phyloP scores from a whole-genome alignment of 108 stramenopile genomes.

The Cyclotella cryptica region DNA sequence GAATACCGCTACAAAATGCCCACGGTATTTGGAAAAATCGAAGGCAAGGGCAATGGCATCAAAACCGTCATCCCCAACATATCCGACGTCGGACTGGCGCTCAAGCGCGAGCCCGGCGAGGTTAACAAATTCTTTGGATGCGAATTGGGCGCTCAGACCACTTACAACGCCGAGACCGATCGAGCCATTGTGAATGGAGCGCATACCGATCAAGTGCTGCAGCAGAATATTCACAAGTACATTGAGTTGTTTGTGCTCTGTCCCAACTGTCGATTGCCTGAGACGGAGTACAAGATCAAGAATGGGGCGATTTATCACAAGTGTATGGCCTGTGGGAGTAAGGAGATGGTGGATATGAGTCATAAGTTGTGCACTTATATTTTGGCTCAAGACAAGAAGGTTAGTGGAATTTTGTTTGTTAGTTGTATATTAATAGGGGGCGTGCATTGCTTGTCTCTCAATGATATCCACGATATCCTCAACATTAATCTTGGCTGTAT shows the following conservation, averaged over 20 bases:
- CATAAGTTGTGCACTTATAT: conserved; percentile 96
- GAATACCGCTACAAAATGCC: conserved; percentile 98
- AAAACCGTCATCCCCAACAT: conserved; percentile 98
- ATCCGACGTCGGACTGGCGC: conserved; percentile 78
- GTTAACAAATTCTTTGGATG: conserved; percentile 99
- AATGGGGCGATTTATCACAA: conserved; percentile 90
- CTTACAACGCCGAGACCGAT: conserved; percentile 91
- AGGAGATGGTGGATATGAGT: conserved; percentile 97
- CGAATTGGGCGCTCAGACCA: conserved; percentile 98
- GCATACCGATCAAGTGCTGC: conserved; percentile 90
- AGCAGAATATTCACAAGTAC: conserved; percentile 92
- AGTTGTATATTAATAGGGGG: too few relatives aligned
- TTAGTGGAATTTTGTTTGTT: neutral
- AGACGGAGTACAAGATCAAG: conserved; percentile 99
- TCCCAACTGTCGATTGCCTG: conserved; percentile 95
- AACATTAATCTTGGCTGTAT: too few relatives aligned
- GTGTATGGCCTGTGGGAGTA: conserved; percentile 97
- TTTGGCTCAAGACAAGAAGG: conserved; percentile 90
- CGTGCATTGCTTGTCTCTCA: too few relatives aligned
- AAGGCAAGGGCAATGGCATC: conserved; percentile 99
- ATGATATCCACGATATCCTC: too few relatives aligned
- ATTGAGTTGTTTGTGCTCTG: conserved; percentile 98
- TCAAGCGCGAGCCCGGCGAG: conserved; percentile 93
- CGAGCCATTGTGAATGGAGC: conserved; percentile 98
- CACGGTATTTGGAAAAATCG: conserved; percentile 94